These are phyloP conservation scores for Neonectria coccinea DNA, from an alignment of 2,329 filamentous ascomycete genomes.

Conservation along the genomic window DNA sequence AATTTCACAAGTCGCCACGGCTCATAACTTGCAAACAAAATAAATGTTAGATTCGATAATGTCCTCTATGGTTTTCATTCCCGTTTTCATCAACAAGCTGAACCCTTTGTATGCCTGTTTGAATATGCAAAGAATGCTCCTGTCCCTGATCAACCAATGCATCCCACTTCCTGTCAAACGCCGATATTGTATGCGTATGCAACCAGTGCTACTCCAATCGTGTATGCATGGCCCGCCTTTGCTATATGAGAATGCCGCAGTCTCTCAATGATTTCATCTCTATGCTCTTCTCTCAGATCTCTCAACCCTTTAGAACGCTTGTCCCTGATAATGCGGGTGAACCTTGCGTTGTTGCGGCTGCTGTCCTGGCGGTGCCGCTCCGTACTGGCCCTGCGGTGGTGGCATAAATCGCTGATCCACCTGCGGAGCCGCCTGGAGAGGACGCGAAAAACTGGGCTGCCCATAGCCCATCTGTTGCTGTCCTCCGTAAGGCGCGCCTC, in stretches of 20 bases:
- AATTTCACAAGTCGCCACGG: background rate
- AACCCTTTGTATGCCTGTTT: conserved; percentile 24
- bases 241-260: conserved; percentile 24
- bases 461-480: conserved; percentile 39
- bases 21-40: background rate
- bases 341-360: conserved; percentile 39
- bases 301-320: conserved; percentile 48
- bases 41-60: conserved; percentile 14
- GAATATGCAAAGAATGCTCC: conserved; percentile 27
- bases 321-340: conserved; percentile 52
- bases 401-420: conserved; percentile 46
- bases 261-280: background rate
- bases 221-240: conserved; percentile 23
- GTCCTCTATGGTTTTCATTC: conserved; percentile 22
- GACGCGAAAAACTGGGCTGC: conserved; percentile 49
- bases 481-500: conserved; percentile 38
- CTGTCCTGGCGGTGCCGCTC: conserved; percentile 30
- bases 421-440: conserved; percentile 47
- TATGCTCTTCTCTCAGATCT: background rate
- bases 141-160: conserved; percentile 24
- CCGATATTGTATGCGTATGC: conserved; percentile 33
- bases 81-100: conserved; percentile 23
- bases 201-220: conserved; percentile 31
- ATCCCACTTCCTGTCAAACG: conserved; percentile 35
- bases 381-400: conserved; percentile 48